Evolutionary conservation across 1,284 basidiomycete species (phyloP), one percentile per base, ranked within the genome.

Genomic region (Ustilago xerochloae): DNA sequence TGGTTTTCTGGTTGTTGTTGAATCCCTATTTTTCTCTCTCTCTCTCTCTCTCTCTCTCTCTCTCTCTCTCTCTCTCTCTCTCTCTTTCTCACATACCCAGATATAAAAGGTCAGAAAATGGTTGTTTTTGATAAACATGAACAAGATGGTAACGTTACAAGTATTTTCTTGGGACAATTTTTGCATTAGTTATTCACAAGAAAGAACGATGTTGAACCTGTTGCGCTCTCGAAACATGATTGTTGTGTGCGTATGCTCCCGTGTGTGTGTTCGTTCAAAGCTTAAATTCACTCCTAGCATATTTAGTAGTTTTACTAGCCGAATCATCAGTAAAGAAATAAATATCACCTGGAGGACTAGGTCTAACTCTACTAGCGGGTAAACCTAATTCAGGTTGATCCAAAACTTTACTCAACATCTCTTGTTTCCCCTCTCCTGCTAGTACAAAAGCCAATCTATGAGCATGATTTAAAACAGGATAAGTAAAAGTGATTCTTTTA

Each of bases 381-480:
- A 98, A 87, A 29, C 90, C 90, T 49, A 87, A 86, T 83, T 94
- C 91, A 8, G 94, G 93, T 46, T 89, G 85, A 84, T 98, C 95
- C 63, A 99, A 86, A 29, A 95, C 88, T 41, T 86, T 87, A 61
- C 88, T 86, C 29, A 99, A 88, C 59, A 89, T 89, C 47, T 94
- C 92, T 63, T 89, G 90, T 87, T 99, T 99, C 70, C 89, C 89
- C 73, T 88, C 91, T 13, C 96, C 96, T 3, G 90, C 87, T 4
- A 90, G 91, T 49, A 98, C 94, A 79, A 99, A 99, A 0, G 89
- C 95, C 66, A 94, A 89, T 66, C 91, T 88, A 77, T 86, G 85
- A 15, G 95, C 94, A 46, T 84, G 81, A 71, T 84, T 83, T 33
- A 84, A 56, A 2, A 85, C 83, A n/a, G 83, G 77, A 61, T 84